phyloP scores from a whole-genome alignment of 176 grass and related monocot species.

The Carex parvula region DNA sequence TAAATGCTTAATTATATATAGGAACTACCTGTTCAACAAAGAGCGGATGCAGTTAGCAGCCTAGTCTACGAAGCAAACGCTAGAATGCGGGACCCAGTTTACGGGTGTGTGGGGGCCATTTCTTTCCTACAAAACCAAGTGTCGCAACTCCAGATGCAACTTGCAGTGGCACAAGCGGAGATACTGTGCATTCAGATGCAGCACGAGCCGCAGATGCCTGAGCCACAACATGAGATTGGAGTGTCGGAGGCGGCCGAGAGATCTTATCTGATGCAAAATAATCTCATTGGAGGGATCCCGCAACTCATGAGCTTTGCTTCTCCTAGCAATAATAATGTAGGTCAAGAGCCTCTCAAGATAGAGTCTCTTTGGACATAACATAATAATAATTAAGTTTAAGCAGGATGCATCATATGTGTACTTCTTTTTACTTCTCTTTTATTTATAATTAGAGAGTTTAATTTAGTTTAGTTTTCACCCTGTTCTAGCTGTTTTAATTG shows the following conservation, averaged over 20 bases:
- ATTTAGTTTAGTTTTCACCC: neutral
- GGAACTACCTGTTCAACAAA: slow-evolving; percentile 75
- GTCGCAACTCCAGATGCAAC: slow-evolving; percentile 95
- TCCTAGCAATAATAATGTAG: slow-evolving; percentile 38
- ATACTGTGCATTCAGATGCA: slow-evolving; percentile 97
- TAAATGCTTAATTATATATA: slow-evolving; percentile 1
- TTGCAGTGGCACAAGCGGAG: slow-evolving; percentile 80
- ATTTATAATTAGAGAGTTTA: slow-evolving; percentile 10
- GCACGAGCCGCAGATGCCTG: slow-evolving; percentile 26
- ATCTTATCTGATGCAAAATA: slow-evolving; percentile 55
- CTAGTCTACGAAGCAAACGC: slow-evolving; percentile 93
- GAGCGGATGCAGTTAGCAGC: slow-evolving; percentile 86
- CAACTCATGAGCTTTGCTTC: slow-evolving; percentile 51
- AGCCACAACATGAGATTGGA: neutral
- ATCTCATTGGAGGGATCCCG: slow-evolving; percentile 24
- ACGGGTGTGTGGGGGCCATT: slow-evolving; percentile 89
- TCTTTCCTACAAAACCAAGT: slow-evolving; percentile 90
- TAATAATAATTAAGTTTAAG: neutral
- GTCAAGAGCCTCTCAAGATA: slow-evolving; percentile 69
- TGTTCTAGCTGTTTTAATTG: neutral
- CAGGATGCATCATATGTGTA: neutral
- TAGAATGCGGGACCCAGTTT: slow-evolving; percentile 75
- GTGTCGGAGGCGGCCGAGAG: slow-evolving; percentile 22
- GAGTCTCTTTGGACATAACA: slow-evolving; percentile 69
- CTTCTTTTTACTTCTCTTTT: slow-evolving; percentile 17